Conservation (phyloP, 225 moss, liverwort and hornwort species). For the Bryum argenteum region DNA sequence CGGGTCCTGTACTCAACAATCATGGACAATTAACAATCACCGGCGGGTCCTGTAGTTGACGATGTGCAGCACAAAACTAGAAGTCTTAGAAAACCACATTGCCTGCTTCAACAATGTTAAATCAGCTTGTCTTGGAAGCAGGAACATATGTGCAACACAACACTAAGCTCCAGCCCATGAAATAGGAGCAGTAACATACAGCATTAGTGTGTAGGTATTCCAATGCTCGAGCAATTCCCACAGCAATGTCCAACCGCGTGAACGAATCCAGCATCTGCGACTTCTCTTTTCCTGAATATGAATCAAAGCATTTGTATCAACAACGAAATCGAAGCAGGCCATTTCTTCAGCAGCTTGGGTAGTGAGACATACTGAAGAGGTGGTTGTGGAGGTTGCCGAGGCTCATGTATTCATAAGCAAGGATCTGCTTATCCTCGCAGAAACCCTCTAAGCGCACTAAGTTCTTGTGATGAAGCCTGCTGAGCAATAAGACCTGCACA, state of each 20-base stretch:
- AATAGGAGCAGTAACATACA: conserved; percentile 19
- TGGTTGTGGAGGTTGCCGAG: conserved; percentile 53
- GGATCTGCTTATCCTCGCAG: conserved; percentile 46
- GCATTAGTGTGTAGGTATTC: conserved; percentile 43
- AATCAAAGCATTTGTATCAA: conserved; percentile 1
- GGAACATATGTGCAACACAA: no score
- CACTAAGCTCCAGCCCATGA: no score
- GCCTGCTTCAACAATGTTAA: no score
- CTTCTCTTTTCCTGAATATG: conserved; percentile 16
- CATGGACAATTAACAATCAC: conserved; percentile 25
- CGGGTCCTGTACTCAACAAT: conserved; percentile 32
- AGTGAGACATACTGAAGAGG: conserved; percentile 38
- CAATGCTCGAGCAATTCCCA: conserved; percentile 48
- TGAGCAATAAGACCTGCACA: conserved; percentile 39
- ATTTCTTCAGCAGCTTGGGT: background rate
- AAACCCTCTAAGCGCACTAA: conserved; percentile 57
- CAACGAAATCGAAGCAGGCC: background rate
- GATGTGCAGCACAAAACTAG: conserved; percentile 4
- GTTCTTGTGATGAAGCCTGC: conserved; percentile 60
- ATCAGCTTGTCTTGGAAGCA: no score
- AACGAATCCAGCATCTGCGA: conserved; percentile 35
- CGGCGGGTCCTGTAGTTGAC: conserved; percentile 38
- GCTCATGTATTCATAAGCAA: conserved; percentile 55
- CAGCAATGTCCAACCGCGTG: conserved; percentile 51
- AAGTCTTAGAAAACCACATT: background rate